A percentile compares a stretch with the other conserved stretches of the same genome.
Evolutionary conservation across 768 basidiomycete genomes (phyloP).

Genomic region (Lentinula aciculospora): DNA sequence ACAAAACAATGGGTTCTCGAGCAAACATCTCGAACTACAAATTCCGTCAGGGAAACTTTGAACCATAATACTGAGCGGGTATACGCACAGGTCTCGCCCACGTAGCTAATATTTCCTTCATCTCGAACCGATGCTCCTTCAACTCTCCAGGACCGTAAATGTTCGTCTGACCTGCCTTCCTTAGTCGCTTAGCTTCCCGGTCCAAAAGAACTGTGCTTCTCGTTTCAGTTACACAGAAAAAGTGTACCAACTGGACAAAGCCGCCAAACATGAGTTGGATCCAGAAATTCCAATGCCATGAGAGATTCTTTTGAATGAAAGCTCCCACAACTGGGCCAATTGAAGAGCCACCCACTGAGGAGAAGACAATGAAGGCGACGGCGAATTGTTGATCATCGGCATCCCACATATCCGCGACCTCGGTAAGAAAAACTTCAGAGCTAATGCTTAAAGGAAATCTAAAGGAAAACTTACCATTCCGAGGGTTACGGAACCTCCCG

Average conservation of each 20-base stretch:
- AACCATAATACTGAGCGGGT: neutral
- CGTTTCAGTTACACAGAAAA: constrained; percentile 8
- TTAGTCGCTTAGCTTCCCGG: constrained; percentile 6
- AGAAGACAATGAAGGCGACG: constrained; percentile 9
- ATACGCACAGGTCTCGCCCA: constrained; percentile 7
- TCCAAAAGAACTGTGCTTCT: constrained; percentile 4
- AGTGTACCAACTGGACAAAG: constrained; percentile 6
- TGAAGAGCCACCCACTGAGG: constrained; percentile 9
- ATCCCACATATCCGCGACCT: constrained; percentile 12
- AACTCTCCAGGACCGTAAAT: constrained; percentile 8
- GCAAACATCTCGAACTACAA: constrained; percentile 7
- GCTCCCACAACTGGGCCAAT: constrained; percentile 10
- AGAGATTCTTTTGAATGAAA: constrained; percentile 7
- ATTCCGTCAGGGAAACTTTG: neutral
- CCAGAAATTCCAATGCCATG: constrained; percentile 10
- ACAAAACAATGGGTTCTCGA: constrained; percentile 10
- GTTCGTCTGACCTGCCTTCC: constrained; percentile 3
- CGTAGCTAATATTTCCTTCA: constrained; percentile 4
- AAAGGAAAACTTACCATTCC: constrained; percentile 4
- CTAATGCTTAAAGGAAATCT: neutral
- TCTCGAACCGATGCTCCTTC: constrained; percentile 6
- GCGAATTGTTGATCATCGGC: constrained; percentile 10
- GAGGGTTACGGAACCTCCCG: constrained; percentile 9
- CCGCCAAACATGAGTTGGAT: constrained; percentile 10
- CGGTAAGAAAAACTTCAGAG: no score